Evolutionary conservation across 108 stramenopile genomes (phyloP).

Genomic region (Skeletonema potamos): DNA sequence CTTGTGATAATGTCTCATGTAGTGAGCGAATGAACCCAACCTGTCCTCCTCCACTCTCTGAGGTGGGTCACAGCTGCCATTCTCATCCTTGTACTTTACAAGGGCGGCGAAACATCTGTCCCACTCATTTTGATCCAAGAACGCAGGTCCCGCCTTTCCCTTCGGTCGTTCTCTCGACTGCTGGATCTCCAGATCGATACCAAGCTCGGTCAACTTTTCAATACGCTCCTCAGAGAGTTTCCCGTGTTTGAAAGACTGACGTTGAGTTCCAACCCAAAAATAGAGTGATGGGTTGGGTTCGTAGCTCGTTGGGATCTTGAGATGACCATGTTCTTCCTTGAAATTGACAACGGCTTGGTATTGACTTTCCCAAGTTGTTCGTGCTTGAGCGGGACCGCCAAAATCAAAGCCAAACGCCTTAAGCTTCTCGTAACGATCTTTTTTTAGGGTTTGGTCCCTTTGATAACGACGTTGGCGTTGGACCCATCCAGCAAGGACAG

Average conservation of each 20-base stretch:
- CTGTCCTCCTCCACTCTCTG: slow-evolving; percentile 7
- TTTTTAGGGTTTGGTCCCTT: neutral
- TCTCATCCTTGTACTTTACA: slow-evolving; percentile 7
- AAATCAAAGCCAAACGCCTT: slow-evolving; percentile 12
- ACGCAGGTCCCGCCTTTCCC: neutral
- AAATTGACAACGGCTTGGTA: neutral
- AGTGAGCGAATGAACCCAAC: slow-evolving; percentile 14
- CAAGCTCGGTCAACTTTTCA: slow-evolving; percentile 5
- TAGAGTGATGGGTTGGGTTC: neutral
- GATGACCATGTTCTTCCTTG: slow-evolving; percentile 7
- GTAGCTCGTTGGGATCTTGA: neutral
- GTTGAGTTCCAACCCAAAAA: slow-evolving; percentile 5
- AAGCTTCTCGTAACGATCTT: neutral
- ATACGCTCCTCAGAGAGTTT: slow-evolving; percentile 19
- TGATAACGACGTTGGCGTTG: neutral
- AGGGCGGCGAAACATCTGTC: slow-evolving; percentile 3
- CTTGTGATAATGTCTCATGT: slow-evolving; percentile 7
- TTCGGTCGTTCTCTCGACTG: neutral
- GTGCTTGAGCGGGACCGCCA: neutral
- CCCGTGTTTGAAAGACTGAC: neutral
- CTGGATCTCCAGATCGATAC: slow-evolving; percentile 1
- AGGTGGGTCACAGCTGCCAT: slow-evolving; percentile 14
- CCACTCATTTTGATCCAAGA: slow-evolving; percentile 1
- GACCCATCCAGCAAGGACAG: neutral
- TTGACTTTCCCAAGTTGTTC: neutral